A percentile compares a stretch with the other conserved stretches of the same genome.
phyloP scores from a whole-genome alignment of 2,329 filamentous ascomycete genomes.

The Colletotrichum melonis region DNA sequence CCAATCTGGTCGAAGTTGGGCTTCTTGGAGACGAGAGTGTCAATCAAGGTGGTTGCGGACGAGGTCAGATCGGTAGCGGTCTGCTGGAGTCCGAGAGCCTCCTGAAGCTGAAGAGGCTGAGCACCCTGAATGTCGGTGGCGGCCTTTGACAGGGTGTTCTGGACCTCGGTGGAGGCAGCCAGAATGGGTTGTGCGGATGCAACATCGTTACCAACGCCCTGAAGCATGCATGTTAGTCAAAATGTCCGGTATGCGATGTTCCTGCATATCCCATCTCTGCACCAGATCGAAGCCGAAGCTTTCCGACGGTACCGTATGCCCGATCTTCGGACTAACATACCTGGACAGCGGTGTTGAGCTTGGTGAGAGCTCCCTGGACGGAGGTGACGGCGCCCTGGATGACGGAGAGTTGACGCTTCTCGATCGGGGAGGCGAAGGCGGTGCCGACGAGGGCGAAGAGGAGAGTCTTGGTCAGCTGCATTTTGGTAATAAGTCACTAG shows the following conservation, averaged over 20 bases:
- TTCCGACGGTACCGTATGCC: background rate
- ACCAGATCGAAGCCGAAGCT: background rate
- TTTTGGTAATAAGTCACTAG: conserved; percentile 26
- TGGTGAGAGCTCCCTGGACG: conserved; percentile 69
- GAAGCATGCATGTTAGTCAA: background rate
- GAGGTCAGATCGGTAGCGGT: conserved; percentile 36
- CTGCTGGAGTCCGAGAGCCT: conserved; percentile 38
- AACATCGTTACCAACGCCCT: conserved; percentile 59
- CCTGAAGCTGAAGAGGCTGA: conserved; percentile 37
- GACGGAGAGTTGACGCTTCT: conserved; percentile 59
- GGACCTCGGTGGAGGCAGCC: conserved; percentile 37
- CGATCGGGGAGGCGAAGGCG: conserved; percentile 24
- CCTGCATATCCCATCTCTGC: background rate
- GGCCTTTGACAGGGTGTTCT: conserved; percentile 35
- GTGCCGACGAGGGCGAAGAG: conserved; percentile 30
- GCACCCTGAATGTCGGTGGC: conserved; percentile 41
- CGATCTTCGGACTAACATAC: conserved; percentile 1
- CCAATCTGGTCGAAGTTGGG: conserved; percentile 41
- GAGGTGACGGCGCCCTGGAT: conserved; percentile 70
- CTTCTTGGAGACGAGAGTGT: conserved; percentile 40
- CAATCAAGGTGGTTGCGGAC: conserved; percentile 37
- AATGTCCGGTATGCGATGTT: background rate
- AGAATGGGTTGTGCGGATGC: conserved; percentile 48
- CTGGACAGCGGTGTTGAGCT: conserved; percentile 49
- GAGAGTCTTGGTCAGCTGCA: conserved; percentile 33